Evolutionary conservation across 1,284 basidiomycete species (phyloP).

Genomic region (Marasmius tenuissimus): DNA sequence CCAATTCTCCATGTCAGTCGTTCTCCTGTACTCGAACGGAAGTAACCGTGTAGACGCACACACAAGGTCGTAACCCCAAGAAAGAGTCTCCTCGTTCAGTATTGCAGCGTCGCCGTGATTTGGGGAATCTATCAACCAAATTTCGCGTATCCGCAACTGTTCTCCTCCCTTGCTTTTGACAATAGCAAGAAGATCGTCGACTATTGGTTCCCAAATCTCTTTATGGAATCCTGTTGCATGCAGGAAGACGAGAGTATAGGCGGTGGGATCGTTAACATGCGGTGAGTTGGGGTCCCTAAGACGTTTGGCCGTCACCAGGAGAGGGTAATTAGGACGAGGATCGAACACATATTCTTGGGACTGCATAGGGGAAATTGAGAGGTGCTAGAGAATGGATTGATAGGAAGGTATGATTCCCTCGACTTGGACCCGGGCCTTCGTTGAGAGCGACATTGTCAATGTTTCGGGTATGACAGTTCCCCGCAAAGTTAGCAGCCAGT

Average conservation of each 20-base stretch:
- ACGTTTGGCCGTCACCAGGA: constrained; percentile 47
- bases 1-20: not conserved
- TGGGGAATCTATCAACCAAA: constrained; percentile 53
- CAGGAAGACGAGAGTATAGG: constrained; percentile 46
- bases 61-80: constrained; percentile 38
- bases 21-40: not conserved
- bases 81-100: constrained; percentile 44
- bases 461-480: too few relatives aligned
- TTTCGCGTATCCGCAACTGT: constrained; percentile 40
- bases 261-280: constrained; percentile 34
- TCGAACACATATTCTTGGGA: constrained; percentile 46
- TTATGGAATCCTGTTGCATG: constrained; percentile 58
- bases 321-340: constrained; percentile 49
- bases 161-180: constrained; percentile 16
- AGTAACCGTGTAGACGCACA: constrained; percentile 31
- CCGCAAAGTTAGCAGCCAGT: too few relatives aligned
- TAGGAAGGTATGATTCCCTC: not conserved
- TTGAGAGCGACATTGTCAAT: too few relatives aligned
- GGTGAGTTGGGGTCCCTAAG: constrained; percentile 39
- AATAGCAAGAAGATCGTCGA: constrained; percentile 43
- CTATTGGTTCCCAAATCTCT: constrained; percentile 55
- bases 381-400: not conserved
- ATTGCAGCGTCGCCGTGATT: constrained; percentile 55
- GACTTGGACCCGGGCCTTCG: not conserved
- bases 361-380: not conserved